Percentiles rank a stretch among this genome's conserved stretches.
phyloP scores from a whole-genome alignment of 495 filamentous ascomycete species.

The Trichoderma orchidacearum region DNA sequence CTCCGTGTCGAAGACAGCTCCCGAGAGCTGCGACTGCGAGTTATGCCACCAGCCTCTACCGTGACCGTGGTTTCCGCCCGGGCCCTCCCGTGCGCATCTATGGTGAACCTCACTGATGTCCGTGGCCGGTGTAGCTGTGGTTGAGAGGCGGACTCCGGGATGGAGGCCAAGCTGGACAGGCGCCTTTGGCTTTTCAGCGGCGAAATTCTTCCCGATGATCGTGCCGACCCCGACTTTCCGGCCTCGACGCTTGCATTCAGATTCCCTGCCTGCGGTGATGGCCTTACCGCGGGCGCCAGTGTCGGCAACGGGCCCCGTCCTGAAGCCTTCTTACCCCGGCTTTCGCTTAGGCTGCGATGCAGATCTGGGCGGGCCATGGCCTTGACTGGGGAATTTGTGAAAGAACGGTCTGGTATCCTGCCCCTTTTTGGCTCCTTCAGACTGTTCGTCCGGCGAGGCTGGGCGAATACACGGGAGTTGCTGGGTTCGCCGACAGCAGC shows the following conservation, averaged over 20 bases:
- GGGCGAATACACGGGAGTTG: slow-evolving; percentile 15
- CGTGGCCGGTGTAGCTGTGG: slow-evolving; percentile 21
- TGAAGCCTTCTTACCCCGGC: slow-evolving; percentile 19
- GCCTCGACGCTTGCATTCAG: slow-evolving; percentile 5
- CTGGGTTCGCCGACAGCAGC: not conserved
- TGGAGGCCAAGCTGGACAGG: slow-evolving; percentile 32
- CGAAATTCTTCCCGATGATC: slow-evolving; percentile 30
- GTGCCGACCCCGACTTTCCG: not conserved
- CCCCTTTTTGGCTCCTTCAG: slow-evolving; percentile 19
- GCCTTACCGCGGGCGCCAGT: slow-evolving; percentile 17
- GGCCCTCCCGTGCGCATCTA: slow-evolving; percentile 58
- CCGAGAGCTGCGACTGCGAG: slow-evolving; percentile 7
- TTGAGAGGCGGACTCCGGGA: slow-evolving; percentile 27
- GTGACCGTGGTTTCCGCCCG: slow-evolving; percentile 55
- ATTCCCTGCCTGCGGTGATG: slow-evolving; percentile 10
- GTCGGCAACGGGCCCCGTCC: slow-evolving; percentile 18
- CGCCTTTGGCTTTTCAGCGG: slow-evolving; percentile 36
- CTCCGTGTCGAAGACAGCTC: slow-evolving; percentile 5
- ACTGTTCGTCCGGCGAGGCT: slow-evolving; percentile 28
- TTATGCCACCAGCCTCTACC: slow-evolving; percentile 11
- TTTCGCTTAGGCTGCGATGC: slow-evolving; percentile 48
- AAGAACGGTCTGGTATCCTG: slow-evolving; percentile 24
- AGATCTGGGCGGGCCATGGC: slow-evolving; percentile 36
- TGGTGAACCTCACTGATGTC: slow-evolving; percentile 51
- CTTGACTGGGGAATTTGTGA: slow-evolving; percentile 41